Conservation (phyloP, 1,139 yeast genomes). For the Petasospora rhodanensis region DNA sequence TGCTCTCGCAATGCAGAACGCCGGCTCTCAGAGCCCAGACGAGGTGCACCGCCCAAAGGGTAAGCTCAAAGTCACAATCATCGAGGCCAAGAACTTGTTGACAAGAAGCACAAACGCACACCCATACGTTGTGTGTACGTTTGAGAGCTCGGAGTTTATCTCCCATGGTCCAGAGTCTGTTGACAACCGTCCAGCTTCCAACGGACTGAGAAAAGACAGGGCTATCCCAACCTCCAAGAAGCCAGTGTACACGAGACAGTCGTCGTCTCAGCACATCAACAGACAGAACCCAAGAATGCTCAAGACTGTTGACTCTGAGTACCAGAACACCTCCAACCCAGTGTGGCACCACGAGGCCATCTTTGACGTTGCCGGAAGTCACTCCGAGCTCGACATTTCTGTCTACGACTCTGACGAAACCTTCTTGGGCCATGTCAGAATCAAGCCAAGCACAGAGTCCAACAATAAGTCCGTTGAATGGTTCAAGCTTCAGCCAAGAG, state of each 20-base stretch:
- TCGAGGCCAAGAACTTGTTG: constrained; percentile 69
- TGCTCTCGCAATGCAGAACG: constrained; percentile 3
- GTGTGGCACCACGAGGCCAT: constrained; percentile 88
- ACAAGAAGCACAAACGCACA: constrained; percentile 51
- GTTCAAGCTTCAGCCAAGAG: constrained; percentile 70
- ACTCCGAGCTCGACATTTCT: constrained; percentile 79
- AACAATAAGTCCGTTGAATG: constrained; percentile 54
- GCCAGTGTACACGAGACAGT: constrained; percentile 60
- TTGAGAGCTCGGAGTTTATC: constrained; percentile 87
- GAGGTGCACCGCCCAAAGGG: constrained; percentile 52
- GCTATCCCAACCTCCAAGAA: constrained; percentile 23
- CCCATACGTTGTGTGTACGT: constrained; percentile 92
- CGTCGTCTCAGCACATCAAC: constrained; percentile 58
- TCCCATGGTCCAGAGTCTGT: constrained; percentile 73
- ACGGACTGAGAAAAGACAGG: constrained; percentile 14
- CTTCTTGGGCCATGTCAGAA: constrained; percentile 79
- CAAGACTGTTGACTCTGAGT: too few species aligned
- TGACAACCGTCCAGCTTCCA: constrained; percentile 32
- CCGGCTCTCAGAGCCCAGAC: constrained; percentile 1
- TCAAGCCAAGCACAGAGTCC: constrained; percentile 57
- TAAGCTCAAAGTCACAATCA: constrained; percentile 71
- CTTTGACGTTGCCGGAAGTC: constrained; percentile 84
- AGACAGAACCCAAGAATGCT: constrained; percentile 27
- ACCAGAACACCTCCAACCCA: constrained; percentile 53
- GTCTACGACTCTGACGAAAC: constrained; percentile 84